phyloP scores from a whole-genome alignment of 345 rosid species.

The Populus tremula region DNA sequence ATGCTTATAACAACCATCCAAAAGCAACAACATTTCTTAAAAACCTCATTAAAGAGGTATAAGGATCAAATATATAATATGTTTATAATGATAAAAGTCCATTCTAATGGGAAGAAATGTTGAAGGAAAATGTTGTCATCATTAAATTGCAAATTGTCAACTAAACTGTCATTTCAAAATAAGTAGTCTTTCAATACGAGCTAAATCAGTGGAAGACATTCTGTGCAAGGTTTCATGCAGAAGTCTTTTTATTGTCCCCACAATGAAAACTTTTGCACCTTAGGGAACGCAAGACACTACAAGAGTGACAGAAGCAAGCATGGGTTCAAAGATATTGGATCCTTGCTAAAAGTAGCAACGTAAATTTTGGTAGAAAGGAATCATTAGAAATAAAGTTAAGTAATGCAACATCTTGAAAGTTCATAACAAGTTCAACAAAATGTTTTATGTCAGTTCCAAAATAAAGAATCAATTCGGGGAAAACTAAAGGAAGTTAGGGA shows the following conservation, averaged over 20 bases:
- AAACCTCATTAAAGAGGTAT: neutral
- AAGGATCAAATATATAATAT: neutral
- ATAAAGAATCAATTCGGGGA: neutral
- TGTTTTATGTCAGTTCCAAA: neutral
- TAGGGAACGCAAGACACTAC: neutral
- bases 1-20: neutral
- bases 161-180: neutral
- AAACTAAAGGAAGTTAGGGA: neutral
- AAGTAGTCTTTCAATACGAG: neutral
- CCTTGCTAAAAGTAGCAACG: neutral
- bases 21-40: neutral
- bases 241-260: neutral
- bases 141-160: neutral
- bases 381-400: neutral
- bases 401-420: neutral
- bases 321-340: neutral
- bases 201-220: neutral
- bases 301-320: neutral
- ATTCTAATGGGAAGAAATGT: neutral
- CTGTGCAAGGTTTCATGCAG: neutral
- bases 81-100: neutral
- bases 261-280: neutral
- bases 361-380: conserved; percentile 1
- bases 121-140: neutral
- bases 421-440: neutral